These are phyloP conservation scores for Bryoerythrophyllum caledonicum DNA, from an alignment of 225 moss, liverwort and hornwort genomes.

Conservation along the genomic window DNA sequence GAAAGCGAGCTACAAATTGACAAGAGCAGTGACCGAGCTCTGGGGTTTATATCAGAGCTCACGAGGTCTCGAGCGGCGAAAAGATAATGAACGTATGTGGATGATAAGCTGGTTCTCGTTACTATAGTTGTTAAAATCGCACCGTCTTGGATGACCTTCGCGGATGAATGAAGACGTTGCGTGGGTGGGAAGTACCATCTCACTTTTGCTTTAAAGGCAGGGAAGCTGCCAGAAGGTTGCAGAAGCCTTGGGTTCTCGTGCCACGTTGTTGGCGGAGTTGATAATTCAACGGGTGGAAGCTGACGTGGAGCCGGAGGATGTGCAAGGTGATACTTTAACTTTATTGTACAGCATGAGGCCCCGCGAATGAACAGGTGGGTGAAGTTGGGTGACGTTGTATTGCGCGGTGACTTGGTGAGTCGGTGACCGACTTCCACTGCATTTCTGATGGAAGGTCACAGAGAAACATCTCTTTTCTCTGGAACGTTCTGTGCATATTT, in stretches of 20 bases:
- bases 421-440: no score
- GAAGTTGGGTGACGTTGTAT: no score
- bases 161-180: neutral
- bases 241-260: neutral
- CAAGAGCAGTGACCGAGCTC: rapidly evolving
- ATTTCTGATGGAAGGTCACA: no score
- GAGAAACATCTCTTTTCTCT: no score
- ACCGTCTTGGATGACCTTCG: neutral
- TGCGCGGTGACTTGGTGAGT: no score
- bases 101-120: neutral
- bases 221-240: neutral
- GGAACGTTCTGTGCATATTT: no score
- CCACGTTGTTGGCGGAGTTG: neutral
- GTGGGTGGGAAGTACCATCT: neutral
- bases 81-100: neutral
- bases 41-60: neutral
- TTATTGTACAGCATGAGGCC: no score
- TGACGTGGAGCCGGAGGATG: no score
- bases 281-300: no score
- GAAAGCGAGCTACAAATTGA: neutral
- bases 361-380: no score
- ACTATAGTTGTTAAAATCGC: rapidly evolving
- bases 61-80: neutral
- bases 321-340: no score
- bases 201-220: neutral